Base-by-base conservation (phyloP, 176 grass and related monocot genomes). In the Carex scoparia region DNA sequence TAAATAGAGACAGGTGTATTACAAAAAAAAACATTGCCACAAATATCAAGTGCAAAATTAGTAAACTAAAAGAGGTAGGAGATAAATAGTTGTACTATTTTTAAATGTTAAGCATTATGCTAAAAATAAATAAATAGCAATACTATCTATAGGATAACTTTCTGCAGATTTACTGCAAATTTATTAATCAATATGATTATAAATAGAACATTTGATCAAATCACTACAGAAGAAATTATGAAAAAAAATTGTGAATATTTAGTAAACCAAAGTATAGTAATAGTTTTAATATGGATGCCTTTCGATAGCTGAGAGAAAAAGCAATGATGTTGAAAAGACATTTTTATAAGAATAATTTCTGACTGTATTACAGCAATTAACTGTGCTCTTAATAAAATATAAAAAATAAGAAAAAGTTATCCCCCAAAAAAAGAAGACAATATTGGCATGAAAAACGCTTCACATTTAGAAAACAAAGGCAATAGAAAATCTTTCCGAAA, bases 71-170 rank as follows among this genome's bases (percentile, higher is more conserved):
- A 57, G 14, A 58, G 53, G 30, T 30, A 31, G 16, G 74, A 58
- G 28, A 79, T 18, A 10, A 58, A 35, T 79, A 78, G 54, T 35
- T 18, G 2, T 58, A 53, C 49, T 57, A 79, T 33, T 57, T 79
- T 79, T 37, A 53, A 74, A 12, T 10, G 44, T 53, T 68, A 78
- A 79, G 30, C 7, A 78, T 58, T 58, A 58, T 35, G 53, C 53
- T 79, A 56, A 79, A 57, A 79, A 79, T 79, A 79, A 72, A 79
- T 79, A 58, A 58, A 79, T 56, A 35, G 14, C 18, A 58, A 57
- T 9, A 4, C 14, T 79, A 79, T 35, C 58, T 79, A 58, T 79
- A 6, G 3, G 33, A 5, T 58, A 58, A 4, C 31, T 10, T 58
- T 79, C 57, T 56, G 16, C 4, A 2, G 0, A 72, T 72, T 46